A percentile compares a stretch with the other conserved stretches of the same genome.
Evolutionary conservation across 2,329 filamentous ascomycete species (phyloP).

Genomic region (Trichoderma guizhouense): DNA sequence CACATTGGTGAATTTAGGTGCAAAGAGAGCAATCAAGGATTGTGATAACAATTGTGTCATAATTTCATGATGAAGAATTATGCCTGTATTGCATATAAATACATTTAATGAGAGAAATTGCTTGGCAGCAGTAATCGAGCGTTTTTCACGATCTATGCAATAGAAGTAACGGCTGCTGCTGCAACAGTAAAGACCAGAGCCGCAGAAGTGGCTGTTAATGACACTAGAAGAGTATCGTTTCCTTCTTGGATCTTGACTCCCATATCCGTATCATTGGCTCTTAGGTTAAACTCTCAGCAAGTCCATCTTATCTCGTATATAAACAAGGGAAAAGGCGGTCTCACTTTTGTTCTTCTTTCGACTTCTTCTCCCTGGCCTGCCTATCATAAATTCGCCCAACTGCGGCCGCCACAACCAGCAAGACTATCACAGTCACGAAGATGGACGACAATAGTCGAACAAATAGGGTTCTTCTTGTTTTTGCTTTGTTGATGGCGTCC

Average conservation of each 20-base stretch:
- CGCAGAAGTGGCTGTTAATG: neutral
- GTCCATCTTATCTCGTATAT: neutral
- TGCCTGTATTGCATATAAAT: neutral
- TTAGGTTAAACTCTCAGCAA: neutral
- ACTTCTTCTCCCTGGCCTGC: neutral
- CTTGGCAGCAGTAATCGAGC: fast-evolving
- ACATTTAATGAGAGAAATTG: neutral
- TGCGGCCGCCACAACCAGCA: slow-evolving; percentile 26
- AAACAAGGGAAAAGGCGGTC: neutral
- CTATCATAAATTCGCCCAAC: slow-evolving; percentile 22
- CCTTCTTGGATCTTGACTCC: neutral
- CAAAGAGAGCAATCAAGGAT: too few relatives aligned
- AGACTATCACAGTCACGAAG: slow-evolving; percentile 26
- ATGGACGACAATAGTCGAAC: slow-evolving; percentile 25
- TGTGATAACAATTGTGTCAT: neutral
- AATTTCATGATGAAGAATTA: neutral
- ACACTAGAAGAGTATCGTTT: neutral
- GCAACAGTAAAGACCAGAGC: neutral
- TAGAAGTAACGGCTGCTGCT: neutral
- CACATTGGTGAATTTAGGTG: too few relatives aligned
- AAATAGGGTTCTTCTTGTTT: slow-evolving; percentile 21
- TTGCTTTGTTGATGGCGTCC: slow-evolving; percentile 11
- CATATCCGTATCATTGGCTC: neutral
- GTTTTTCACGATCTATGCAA: neutral
- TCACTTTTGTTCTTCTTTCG: neutral